Evolutionary conservation across 345 rosid genomes (phyloP).

Genomic region (Hypericum perforatum): DNA sequence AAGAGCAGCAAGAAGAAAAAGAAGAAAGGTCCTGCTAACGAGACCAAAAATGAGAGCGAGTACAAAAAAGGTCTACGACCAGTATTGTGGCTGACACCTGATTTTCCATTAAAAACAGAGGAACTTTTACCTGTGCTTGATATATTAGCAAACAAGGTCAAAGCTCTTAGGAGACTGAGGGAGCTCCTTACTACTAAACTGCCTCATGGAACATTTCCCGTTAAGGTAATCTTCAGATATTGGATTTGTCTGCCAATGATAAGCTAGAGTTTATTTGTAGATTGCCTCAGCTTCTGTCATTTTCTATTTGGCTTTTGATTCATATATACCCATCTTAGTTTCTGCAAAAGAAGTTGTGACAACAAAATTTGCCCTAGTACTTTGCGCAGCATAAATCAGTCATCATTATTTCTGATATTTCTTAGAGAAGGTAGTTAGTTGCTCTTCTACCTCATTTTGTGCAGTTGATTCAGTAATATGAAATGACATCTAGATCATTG

Average conservation of each 20-base stretch:
- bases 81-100: conserved; percentile 4
- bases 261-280: too few relatives aligned
- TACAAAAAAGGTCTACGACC: conserved; percentile 3
- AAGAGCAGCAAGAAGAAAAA: too few relatives aligned
- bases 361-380: too few relatives aligned
- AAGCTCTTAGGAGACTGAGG: conserved; percentile 5
- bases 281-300: background rate
- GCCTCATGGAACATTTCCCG: conserved; percentile 3
- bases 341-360: too few relatives aligned
- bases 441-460: too few relatives aligned
- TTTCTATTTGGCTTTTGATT: background rate
- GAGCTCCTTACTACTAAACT: conserved; percentile 5
- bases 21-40: background rate
- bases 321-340: background rate
- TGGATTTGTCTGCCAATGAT: background rate
- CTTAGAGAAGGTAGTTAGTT: too few relatives aligned
- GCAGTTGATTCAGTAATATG: too few relatives aligned
- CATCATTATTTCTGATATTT: too few relatives aligned
- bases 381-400: too few relatives aligned
- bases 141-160: conserved; percentile 4
- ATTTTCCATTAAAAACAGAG: conserved; percentile 1
- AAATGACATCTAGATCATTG: too few relatives aligned
- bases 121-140: conserved; percentile 4
- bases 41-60: background rate
- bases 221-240: conserved; percentile 9